These are phyloP conservation scores for Lyophyllum shimeji DNA, from an alignment of 768 basidiomycete genomes.

Conservation along the genomic window DNA sequence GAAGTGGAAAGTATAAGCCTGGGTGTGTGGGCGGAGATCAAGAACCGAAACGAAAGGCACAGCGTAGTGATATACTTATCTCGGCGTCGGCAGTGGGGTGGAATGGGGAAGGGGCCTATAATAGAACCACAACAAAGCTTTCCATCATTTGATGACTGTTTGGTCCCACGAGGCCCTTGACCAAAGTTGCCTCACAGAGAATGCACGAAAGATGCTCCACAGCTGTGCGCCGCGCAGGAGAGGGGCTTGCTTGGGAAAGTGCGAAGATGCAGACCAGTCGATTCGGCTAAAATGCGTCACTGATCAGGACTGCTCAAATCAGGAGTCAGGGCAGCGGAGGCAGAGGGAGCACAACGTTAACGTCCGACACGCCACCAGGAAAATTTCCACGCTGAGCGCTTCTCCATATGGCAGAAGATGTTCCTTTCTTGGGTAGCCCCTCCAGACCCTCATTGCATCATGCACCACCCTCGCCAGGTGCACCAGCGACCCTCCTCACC, in stretches of 20 bases:
- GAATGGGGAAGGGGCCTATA: not conserved
- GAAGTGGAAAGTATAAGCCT: constrained; percentile 19
- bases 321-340: too few species aligned
- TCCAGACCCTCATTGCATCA: not conserved
- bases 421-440: constrained; percentile 14
- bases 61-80: constrained; percentile 2
- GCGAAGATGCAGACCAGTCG: too few species aligned
- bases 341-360: too few species aligned
- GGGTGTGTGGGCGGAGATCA: constrained; percentile 22
- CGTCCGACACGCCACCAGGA: not conserved
- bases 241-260: too few species aligned
- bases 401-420: constrained; percentile 16
- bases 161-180: not conserved
- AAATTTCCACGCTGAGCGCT: not conserved
- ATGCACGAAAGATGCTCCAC: not conserved
- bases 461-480: not conserved
- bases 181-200: not conserved
- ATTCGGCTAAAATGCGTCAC: too few species aligned
- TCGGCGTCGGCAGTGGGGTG: not conserved
- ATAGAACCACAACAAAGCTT: not conserved
- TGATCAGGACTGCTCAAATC: too few species aligned
- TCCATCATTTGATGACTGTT: not conserved
- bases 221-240: too few species aligned
- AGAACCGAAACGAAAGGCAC: constrained; percentile 16
- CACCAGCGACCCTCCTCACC: not conserved